Evolutionary conservation across 2,329 filamentous ascomycete species (phyloP).

Genomic region (Alternaria novae-zelandiae): DNA sequence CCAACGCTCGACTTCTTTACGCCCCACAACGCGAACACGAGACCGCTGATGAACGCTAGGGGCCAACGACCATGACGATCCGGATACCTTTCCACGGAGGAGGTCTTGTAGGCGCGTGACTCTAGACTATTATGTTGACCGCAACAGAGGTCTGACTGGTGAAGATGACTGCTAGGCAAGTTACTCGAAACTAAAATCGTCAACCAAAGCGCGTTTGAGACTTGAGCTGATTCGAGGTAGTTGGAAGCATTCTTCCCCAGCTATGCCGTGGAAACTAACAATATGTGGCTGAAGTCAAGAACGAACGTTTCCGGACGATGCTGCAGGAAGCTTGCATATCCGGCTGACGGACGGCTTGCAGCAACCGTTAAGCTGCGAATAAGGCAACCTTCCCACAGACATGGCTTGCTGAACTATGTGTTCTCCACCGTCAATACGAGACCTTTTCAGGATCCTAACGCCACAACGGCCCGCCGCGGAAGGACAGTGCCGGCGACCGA

Average conservation of each 20-base stretch:
- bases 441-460: background rate
- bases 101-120: background rate
- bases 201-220: background rate
- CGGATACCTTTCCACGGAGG: background rate
- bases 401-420: background rate
- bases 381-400: background rate
- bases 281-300: background rate
- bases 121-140: background rate
- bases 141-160: background rate
- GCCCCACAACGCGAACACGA: background rate
- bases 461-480: background rate
- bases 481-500: background rate
- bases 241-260: background rate
- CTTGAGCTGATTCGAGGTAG: background rate
- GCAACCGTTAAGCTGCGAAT: background rate
- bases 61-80: background rate
- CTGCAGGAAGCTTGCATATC: background rate
- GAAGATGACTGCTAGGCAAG: background rate
- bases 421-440: background rate
- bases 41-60: background rate
- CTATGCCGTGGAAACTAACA: background rate
- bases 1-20: background rate
- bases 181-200: background rate
- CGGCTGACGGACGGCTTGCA: background rate
- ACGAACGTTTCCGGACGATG: background rate